Evolutionary conservation across 225 moss, liverwort and hornwort species (phyloP).

Genomic region (Rhytidiadelphus loreus): DNA sequence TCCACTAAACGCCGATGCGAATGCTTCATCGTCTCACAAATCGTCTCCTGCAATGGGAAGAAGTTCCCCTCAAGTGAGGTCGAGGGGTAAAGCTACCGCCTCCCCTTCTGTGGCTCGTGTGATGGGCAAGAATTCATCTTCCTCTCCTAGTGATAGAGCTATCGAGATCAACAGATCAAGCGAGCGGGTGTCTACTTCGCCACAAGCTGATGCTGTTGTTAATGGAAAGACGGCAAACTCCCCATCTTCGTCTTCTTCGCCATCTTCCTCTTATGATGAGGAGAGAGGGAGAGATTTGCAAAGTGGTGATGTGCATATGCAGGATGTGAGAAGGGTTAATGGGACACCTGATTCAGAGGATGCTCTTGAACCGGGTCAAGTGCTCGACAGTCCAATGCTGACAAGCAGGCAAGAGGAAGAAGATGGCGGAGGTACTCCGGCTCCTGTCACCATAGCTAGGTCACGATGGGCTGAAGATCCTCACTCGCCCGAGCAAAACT

Average conservation of each 20-base stretch:
- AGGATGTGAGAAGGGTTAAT: conserved; percentile 38
- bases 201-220: conserved; percentile 2
- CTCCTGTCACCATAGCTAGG: conserved; percentile 61
- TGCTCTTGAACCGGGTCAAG: conserved; percentile 79
- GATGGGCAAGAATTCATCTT: conserved; percentile 13
- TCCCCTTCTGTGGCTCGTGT: conserved; percentile 21
- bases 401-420: conserved; percentile 40
- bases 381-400: conserved; percentile 51
- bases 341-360: conserved; percentile 62
- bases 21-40: conserved; percentile 6
- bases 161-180: conserved; percentile 6
- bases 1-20: background rate
- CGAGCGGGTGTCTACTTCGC: conserved; percentile 28
- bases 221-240: conserved; percentile 13
- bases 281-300: conserved; percentile 28
- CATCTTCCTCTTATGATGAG: conserved; percentile 26
- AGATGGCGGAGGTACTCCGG: conserved; percentile 31
- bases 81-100: conserved; percentile 1
- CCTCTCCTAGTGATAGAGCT: conserved; percentile 11
- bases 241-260: conserved; percentile 21
- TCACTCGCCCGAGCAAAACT: conserved; percentile 51
- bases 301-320: conserved; percentile 41
- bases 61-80: conserved; percentile 4
- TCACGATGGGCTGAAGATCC: conserved; percentile 96
- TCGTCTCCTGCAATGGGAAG: conserved; percentile 9